Base-by-base conservation (phyloP, 2,329 filamentous ascomycete genomes). In the Aspergillus pseudoviridinutans region DNA sequence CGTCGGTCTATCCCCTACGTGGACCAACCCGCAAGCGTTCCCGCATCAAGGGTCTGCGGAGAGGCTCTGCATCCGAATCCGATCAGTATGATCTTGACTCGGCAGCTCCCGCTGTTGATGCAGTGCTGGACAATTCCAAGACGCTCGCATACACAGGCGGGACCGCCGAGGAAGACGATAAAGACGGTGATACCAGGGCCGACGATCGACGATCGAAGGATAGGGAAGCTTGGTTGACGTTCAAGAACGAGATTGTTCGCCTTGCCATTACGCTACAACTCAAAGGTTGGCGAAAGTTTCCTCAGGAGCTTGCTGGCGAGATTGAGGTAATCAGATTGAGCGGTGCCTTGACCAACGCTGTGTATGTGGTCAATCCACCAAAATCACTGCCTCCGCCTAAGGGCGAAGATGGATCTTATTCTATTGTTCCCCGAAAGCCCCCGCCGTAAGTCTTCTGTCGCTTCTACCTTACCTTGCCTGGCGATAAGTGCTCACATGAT, bases 301-400 rank as follows among this genome's bases (percentile, higher is more conserved):
- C 91, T 0, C 71, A 80, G 66, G 75, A 78, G 28, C 55, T 67
- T 42, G 71, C 76, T 42, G 62, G 65, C 54, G 76, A 80, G 51
- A 71, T 81, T 53, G 71, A 79, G 55, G 74, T 80, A 57, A 67
- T 79, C 41, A 71, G 79, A 42, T 71, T 83, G 44, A 97, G 93
- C 71, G 94, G 94, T 59, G 94, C 94, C 8, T 77, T 99, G 64
- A 99, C 94, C 22, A 99, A 99, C 71, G 92, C 93, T 10, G 92
- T 99, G 38, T 99, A 97, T 70, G 92, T 96, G 52, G 92, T 97
- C 24, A 89, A 86, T 1, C 92, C 93, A 1, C 92, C 93, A 0
- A 78, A 84, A 42, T 80, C 89, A 38, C 64, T 92, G 10, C 75
- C 79, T 35, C 63, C 72, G 17, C 66, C 70, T n/a, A 74, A 71